Percentiles rank a stretch among this genome's conserved stretches.
Evolutionary conservation across 164 flowering plant genomes (phyloP).

Genomic region (Platanus orientalis): DNA sequence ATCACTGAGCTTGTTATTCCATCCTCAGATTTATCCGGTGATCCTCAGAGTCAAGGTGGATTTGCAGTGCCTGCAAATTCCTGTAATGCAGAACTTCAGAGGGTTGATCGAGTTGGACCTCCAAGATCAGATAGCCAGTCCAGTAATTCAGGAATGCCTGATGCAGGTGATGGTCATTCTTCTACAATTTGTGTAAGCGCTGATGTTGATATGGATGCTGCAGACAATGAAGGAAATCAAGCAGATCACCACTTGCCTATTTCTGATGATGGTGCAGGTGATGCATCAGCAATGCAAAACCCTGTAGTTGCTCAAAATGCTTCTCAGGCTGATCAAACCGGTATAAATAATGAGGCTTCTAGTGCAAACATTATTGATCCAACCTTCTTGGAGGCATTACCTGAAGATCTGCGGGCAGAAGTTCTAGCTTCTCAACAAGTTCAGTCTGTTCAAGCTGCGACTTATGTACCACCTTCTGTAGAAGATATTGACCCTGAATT

Average conservation of each 20-base stretch:
- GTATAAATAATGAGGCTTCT: slow-evolving; percentile 37
- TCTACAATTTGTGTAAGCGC: slow-evolving; percentile 28
- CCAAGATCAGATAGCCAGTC: slow-evolving; percentile 35
- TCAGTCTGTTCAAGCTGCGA: slow-evolving; percentile 62
- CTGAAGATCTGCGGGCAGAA: slow-evolving; percentile 93
- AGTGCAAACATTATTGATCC: slow-evolving; percentile 79
- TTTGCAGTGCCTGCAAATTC: slow-evolving; percentile 18
- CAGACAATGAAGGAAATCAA: slow-evolving; percentile 37
- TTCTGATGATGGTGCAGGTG: slow-evolving; percentile 33
- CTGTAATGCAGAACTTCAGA: slow-evolving; percentile 26
- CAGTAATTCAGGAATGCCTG: slow-evolving; percentile 31
- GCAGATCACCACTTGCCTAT: slow-evolving; percentile 27
- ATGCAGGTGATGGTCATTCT: slow-evolving; percentile 29
- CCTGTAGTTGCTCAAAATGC: slow-evolving; percentile 33
- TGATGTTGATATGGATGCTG: slow-evolving; percentile 70
- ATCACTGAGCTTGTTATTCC: slow-evolving; percentile 27
- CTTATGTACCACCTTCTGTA: slow-evolving; percentile 62
- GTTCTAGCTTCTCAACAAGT: slow-evolving; percentile 93
- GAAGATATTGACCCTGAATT: slow-evolving; percentile 97
- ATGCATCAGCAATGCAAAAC: slow-evolving; percentile 32
- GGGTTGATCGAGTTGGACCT: slow-evolving; percentile 23
- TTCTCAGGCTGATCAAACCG: slow-evolving; percentile 44
- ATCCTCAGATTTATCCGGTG: slow-evolving; percentile 17
- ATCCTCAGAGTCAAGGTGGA: slow-evolving; percentile 22
- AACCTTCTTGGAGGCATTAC: slow-evolving; percentile 90